Base-by-base conservation (phyloP, 257 asterid species). In the Orobanche coerulescens region DNA sequence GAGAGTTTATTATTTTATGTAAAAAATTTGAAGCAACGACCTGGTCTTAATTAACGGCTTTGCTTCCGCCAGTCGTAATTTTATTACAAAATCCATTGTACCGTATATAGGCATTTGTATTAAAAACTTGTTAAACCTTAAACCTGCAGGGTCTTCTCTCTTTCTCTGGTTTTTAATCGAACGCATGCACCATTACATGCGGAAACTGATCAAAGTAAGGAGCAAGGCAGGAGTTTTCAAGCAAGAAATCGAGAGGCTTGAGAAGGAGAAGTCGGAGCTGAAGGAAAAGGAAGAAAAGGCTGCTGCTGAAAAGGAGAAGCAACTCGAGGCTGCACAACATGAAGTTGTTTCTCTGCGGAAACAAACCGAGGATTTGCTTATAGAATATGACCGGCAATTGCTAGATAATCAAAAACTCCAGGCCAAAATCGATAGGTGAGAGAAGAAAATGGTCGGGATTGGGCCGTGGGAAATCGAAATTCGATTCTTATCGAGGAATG, bases 391-490 rank as follows among this genome's bases (percentile, higher is more conserved):
- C 59, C 81, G 87, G 1, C 76, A 88, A 7, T 71, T 92, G 76
- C 96, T 86, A 67, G 98, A 86, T 53, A 92, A 92, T 72, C 94
- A 88, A 62, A 82, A 73, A 72, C 96, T 92, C 65, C 96, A 88
- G 79, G 75, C 53, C 47, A 92, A 82, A 43, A 76, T 73, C 36
- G 73, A 15, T 42, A 88, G 80, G 2, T 69, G 64, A n/a, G n/a
- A n/a, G n/a, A n/a, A n/a, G n/a, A n/a, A n/a, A n/a, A n/a, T n/a
- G n/a, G n/a, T n/a, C n/a, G n/a, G n/a, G n/a, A n/a, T n/a, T n/a
- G n/a, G n/a, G n/a, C n/a, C n/a, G n/a, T n/a, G n/a, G n/a, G n/a
- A n/a, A n/a, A n/a, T n/a, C n/a, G n/a, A n/a, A n/a, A n/a, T n/a
- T n/a, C n/a, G n/a, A n/a, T n/a, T n/a, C n/a, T n/a, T n/a, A n/a